Conservation (phyloP, 768 basidiomycete genomes). For the Asterophora lycoperdoides region DNA sequence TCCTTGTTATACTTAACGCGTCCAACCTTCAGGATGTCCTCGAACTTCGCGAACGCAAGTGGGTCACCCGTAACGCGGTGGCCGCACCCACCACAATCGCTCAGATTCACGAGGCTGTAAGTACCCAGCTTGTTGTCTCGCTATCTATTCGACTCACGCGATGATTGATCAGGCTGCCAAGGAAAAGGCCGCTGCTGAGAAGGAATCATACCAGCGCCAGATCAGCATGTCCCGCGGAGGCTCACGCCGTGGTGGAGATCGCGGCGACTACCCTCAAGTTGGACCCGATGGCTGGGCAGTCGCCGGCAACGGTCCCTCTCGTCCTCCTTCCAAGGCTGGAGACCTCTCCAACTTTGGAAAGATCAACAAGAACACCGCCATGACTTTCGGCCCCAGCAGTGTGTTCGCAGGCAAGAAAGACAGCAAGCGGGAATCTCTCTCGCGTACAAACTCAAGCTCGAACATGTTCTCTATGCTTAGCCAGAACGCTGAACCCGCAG, state of each 20-base stretch:
- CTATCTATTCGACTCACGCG: not conserved
- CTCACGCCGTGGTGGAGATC: constrained; percentile 80
- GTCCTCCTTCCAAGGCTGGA: constrained; percentile 72
- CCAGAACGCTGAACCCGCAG: constrained; percentile 52
- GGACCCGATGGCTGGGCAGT: constrained; percentile 90
- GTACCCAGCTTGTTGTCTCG: constrained; percentile 24
- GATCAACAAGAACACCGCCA: constrained; percentile 60
- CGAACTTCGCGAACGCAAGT: constrained; percentile 80
- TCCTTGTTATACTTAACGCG: constrained; percentile 6
- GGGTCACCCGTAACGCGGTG: constrained; percentile 67
- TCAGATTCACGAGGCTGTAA: constrained; percentile 79
- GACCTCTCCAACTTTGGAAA: constrained; percentile 88
- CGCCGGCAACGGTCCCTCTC: constrained; percentile 46
- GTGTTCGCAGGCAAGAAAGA: constrained; percentile 78
- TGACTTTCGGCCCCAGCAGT: constrained; percentile 81
- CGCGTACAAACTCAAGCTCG: constrained; percentile 71
- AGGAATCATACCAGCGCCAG: constrained; percentile 54
- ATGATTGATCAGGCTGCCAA: constrained; percentile 59
- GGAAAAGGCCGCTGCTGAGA: constrained; percentile 68
- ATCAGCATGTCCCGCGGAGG: constrained; percentile 86
- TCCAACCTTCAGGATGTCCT: constrained; percentile 68
- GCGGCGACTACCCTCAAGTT: constrained; percentile 50
- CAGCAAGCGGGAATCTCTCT: constrained; percentile 66
- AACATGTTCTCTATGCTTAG: constrained; percentile 90
- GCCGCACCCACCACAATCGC: constrained; percentile 86